These are phyloP conservation scores for Poteriospumella lacustris DNA, from an alignment of 108 stramenopile genomes.

Conservation along the genomic window DNA sequence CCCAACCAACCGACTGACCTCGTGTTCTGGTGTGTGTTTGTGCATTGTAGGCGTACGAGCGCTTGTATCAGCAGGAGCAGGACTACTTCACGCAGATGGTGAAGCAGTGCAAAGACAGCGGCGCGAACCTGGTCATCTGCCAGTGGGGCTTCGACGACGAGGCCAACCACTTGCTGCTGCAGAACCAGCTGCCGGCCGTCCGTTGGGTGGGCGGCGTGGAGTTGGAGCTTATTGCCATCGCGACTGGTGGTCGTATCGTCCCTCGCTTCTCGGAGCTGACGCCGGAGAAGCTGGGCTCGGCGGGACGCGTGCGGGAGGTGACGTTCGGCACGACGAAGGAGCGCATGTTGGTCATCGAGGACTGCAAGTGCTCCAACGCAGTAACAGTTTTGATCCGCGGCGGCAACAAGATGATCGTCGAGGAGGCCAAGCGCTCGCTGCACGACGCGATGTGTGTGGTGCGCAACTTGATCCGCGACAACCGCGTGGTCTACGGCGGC, in stretches of 20 bases:
- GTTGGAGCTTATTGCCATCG: constrained; percentile 98
- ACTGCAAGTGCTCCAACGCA: constrained; percentile 87
- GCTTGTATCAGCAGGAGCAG: constrained; percentile 86
- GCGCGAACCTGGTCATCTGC: constrained; percentile 80
- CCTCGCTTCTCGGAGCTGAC: constrained; percentile 88
- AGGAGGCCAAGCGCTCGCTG: constrained; percentile 99
- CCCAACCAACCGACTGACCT: too few relatives aligned
- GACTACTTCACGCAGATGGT: constrained; percentile 96
- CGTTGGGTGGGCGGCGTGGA: constrained; percentile 98
- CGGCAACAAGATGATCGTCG: constrained; percentile 98
- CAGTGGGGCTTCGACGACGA: constrained; percentile 99
- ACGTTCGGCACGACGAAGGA: constrained; percentile 93
- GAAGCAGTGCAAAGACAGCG: constrained; percentile 89
- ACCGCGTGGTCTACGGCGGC: constrained; percentile 97
- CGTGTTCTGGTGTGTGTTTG: too few relatives aligned
- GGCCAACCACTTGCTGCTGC: constrained; percentile 91
- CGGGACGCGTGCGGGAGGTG: constrained; percentile 85
- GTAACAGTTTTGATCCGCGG: constrained; percentile 95
- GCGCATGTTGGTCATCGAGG: constrained; percentile 88
- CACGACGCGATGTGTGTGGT: constrained; percentile 99
- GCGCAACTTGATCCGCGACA: constrained; percentile 82
- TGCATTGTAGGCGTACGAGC: constrained; percentile 93
- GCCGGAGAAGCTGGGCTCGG: constrained; percentile 86
- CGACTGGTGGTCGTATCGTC: constrained; percentile 97
- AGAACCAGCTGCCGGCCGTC: constrained; percentile 81